Evolutionary conservation across 2,329 filamentous ascomycete genomes (phyloP).

Genomic region (Sclerotinia minor): DNA sequence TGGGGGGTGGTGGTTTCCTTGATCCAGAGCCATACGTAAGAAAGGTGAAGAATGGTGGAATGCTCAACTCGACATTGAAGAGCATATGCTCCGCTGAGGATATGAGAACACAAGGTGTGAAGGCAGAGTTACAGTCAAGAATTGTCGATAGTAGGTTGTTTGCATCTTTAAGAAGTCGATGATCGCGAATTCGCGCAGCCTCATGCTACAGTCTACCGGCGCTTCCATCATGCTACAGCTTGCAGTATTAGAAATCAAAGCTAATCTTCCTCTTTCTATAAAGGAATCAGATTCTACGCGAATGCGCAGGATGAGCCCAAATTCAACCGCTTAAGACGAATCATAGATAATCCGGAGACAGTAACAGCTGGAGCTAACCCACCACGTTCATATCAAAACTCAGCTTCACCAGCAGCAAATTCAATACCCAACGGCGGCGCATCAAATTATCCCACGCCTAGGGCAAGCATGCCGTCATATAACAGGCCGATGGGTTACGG

Average conservation of each 20-base stretch:
- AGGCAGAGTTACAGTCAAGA: constrained; percentile 76
- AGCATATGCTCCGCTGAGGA: constrained; percentile 69
- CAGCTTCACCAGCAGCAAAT: constrained; percentile 30
- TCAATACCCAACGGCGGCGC: constrained; percentile 15
- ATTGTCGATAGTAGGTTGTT: constrained; percentile 69
- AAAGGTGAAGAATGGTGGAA: constrained; percentile 34
- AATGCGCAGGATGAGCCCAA: constrained; percentile 30
- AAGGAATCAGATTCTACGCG: constrained; percentile 35
- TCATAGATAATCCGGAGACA: constrained; percentile 35
- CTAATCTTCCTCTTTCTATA: constrained; percentile 21
- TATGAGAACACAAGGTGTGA: constrained; percentile 78
- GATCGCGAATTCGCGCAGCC: neutral
- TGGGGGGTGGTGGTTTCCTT: constrained; percentile 37
- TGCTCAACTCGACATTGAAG: constrained; percentile 38
- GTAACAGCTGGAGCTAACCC: neutral
- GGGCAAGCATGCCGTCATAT: constrained; percentile 24
- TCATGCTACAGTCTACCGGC: neutral
- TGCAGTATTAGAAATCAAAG: neutral
- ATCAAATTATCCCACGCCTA: neutral
- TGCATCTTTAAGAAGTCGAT: constrained; percentile 1
- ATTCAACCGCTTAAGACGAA: constrained; percentile 36
- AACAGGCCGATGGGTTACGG: constrained; percentile 14
- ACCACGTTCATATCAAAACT: constrained; percentile 19
- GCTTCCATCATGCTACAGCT: neutral
- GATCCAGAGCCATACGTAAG: constrained; percentile 39